Evolutionary conservation across 306 rosid species (phyloP).

Genomic region (Acacia acuminata): DNA sequence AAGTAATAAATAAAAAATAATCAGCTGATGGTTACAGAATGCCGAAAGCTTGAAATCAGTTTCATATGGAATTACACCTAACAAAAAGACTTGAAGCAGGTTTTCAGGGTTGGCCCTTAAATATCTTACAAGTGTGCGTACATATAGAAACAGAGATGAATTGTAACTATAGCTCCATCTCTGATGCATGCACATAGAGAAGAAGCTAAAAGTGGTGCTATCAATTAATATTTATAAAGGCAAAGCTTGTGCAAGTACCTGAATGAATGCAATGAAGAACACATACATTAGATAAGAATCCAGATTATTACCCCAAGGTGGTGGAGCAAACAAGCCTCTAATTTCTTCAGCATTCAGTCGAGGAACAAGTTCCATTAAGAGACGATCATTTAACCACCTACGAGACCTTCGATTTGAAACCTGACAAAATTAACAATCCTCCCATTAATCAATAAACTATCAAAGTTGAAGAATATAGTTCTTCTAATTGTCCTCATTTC

Average conservation of each 20-base stretch:
- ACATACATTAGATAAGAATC: conserved; percentile 15
- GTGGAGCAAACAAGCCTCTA: conserved; percentile 95
- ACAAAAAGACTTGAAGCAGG: conserved; percentile 25
- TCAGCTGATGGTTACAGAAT: conserved; percentile 9
- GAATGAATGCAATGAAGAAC: conserved; percentile 8
- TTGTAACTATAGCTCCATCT: background rate
- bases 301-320: conserved; percentile 73
- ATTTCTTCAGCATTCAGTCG: conserved; percentile 86
- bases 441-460: conserved; percentile 9
- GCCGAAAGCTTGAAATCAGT: conserved; percentile 20
- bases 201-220: background rate
- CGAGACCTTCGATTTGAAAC: conserved; percentile 84
- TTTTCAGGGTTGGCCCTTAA: background rate
- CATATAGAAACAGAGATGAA: background rate
- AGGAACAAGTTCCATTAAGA: conserved; percentile 89
- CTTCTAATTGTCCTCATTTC: background rate
- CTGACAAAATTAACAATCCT: conserved; percentile 39
- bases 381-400: conserved; percentile 89
- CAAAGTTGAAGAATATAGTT: background rate
- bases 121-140: background rate
- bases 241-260: background rate
- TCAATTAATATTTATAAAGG: background rate
- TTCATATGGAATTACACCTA: conserved; percentile 14
- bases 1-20: conserved; percentile 1
- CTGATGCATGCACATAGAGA: background rate